These are phyloP conservation scores for Panicum hallii DNA, from an alignment of 202 grass and related monocot genomes.

Conservation along the genomic window DNA sequence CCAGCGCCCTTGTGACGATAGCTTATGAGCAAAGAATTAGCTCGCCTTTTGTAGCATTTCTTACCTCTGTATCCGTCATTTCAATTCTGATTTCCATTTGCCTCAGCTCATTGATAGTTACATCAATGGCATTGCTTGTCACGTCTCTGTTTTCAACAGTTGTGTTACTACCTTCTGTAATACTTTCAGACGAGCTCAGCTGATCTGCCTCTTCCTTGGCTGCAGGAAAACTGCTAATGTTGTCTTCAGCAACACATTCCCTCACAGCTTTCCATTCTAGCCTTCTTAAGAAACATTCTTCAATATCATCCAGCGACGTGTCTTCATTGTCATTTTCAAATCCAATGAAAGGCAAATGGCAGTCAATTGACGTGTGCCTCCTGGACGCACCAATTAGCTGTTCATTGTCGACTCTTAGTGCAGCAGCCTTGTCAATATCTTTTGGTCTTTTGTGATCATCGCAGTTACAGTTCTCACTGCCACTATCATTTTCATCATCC, in stretches of 20 bases:
- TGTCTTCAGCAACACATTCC: background rate
- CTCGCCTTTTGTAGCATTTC: constrained; percentile 25
- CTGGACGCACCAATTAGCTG: constrained; percentile 50
- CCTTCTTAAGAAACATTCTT: constrained; percentile 74
- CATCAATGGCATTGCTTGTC: background rate
- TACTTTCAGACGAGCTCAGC: constrained; percentile 27
- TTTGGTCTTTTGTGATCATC: constrained; percentile 34
- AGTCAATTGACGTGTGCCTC: constrained; percentile 51
- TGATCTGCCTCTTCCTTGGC: constrained; percentile 12
- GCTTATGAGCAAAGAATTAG: constrained; percentile 22
- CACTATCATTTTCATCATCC: constrained; percentile 46
- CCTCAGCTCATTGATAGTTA: constrained; percentile 2
- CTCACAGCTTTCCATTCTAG: constrained; percentile 49
- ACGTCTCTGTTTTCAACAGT: background rate
- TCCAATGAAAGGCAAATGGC: constrained; percentile 31
- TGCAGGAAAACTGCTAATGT: background rate
- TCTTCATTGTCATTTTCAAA: constrained; percentile 12
- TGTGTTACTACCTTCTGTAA: background rate
- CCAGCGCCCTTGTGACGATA: background rate
- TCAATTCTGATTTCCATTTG: constrained; percentile 12
- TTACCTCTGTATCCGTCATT: constrained; percentile 18
- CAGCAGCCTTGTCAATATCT: constrained; percentile 9
- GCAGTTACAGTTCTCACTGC: constrained; percentile 43
- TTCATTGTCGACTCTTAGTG: constrained; percentile 24
- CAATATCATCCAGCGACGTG: constrained; percentile 55